Percentiles rank a stretch among this genome's conserved stretches.
Conservation (phyloP, 1,284 basidiomycete genomes). For the Trichosporon coremiiforme region DNA sequence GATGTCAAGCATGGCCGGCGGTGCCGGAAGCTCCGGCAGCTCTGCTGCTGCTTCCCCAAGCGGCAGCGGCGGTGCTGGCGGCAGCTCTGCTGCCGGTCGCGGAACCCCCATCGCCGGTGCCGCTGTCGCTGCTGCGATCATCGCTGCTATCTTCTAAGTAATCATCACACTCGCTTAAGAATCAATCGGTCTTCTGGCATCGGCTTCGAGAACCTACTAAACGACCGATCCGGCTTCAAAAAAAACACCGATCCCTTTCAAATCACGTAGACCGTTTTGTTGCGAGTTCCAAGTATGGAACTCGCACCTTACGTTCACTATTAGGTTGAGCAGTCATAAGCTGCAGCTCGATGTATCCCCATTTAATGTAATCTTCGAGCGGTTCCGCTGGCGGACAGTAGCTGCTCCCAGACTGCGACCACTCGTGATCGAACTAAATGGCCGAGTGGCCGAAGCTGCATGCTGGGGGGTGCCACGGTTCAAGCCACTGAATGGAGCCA, state of each 20-base stretch:
- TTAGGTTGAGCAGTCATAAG: not conserved
- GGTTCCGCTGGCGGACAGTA: not conserved
- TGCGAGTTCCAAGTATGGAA: too few relatives aligned
- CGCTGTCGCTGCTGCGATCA: slow-evolving; percentile 5
- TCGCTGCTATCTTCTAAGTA: not conserved
- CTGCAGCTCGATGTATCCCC: not conserved
- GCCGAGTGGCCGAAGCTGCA: not conserved
- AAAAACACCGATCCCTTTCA: not conserved
- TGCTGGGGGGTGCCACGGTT: not conserved
- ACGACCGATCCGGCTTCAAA: not conserved
- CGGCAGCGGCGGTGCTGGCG: not conserved
- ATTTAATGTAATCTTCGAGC: not conserved
- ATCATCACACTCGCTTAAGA: not conserved
- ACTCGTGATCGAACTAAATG: not conserved
- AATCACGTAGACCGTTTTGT: not conserved
- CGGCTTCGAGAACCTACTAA: too few relatives aligned
- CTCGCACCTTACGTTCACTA: not conserved
- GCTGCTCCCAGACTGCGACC: too few relatives aligned
- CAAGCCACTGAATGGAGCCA: not conserved
- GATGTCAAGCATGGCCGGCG: not conserved
- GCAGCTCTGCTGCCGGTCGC: not conserved
- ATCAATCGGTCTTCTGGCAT: not conserved
- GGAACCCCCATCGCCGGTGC: slow-evolving; percentile 1
- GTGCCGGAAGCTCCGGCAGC: not conserved
- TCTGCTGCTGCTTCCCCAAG: not conserved